Percentiles rank a stretch among this genome's conserved stretches.
phyloP scores from a whole-genome alignment of 331 rosid species.

The Quercus lobata region DNA sequence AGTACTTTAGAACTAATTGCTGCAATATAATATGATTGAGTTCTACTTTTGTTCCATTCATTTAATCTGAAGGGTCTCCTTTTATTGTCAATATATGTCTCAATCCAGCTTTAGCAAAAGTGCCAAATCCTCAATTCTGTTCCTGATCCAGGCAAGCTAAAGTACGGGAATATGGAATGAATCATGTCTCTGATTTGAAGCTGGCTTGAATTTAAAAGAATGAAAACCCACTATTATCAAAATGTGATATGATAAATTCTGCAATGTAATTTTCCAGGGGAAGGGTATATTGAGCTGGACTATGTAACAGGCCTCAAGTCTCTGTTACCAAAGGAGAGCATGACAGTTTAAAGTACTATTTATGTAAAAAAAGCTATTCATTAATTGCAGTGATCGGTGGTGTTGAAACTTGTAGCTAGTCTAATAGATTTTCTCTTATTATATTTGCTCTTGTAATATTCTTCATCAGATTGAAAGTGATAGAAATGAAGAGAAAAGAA shows the following conservation, averaged over 20 bases:
- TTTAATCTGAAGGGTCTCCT: neutral
- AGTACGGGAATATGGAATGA: neutral
- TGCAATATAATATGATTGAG: neutral
- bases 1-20: neutral
- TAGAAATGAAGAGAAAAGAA: neutral
- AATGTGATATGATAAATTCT: neutral
- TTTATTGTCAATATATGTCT: neutral
- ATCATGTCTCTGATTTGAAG: neutral
- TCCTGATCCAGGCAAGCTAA: neutral
- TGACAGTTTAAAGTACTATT: neutral
- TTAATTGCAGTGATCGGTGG: neutral
- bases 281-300: neutral
- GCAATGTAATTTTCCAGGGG: neutral
- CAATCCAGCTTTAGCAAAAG: neutral
- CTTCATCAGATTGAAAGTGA: neutral
- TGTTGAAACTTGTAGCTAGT: neutral
- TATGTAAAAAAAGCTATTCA: neutral
- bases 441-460: neutral
- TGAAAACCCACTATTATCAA: neutral
- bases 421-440: neutral
- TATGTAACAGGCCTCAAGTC: neutral
- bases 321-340: neutral
- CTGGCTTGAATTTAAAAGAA: neutral
- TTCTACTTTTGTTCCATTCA: neutral
- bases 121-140: neutral